phyloP scores from a whole-genome alignment of 441 rosid species.

The Adansonia grandidieri region DNA sequence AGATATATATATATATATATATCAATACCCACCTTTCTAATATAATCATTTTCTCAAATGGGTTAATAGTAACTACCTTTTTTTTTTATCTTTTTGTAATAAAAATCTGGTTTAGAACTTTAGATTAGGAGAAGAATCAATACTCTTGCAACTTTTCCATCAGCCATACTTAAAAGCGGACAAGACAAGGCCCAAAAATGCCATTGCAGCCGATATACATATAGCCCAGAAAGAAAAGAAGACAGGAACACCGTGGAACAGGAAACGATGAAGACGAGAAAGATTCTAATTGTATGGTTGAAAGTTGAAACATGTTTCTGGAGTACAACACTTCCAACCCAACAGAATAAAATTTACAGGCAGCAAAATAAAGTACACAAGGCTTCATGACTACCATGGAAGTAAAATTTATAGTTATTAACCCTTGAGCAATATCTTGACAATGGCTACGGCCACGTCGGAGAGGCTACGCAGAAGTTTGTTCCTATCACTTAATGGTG shows the following conservation, averaged over 20 bases:
- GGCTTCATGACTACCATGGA: not conserved
- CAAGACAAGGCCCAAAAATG: not conserved
- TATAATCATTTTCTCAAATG: too few relatives aligned
- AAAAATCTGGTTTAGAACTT: too few relatives aligned
- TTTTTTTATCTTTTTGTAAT: too few relatives aligned
- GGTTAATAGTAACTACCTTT: too few relatives aligned
- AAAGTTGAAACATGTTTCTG: not conserved
- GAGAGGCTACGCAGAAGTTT: conserved; percentile 55
- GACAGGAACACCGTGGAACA: not conserved
- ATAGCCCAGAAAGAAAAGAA: not conserved
- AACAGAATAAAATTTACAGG: not conserved
- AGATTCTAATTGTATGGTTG: conserved; percentile 15
- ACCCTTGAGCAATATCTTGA: conserved; percentile 47
- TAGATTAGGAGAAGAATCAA: not conserved
- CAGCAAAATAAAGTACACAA: not conserved
- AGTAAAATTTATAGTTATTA: conserved; percentile 11
- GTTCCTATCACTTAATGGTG: conserved; percentile 57
- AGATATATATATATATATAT: too few relatives aligned
- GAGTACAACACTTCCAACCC: not conserved
- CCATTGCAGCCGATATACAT: not conserved
- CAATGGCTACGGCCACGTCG: conserved; percentile 67
- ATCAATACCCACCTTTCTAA: too few relatives aligned
- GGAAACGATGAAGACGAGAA: not conserved
- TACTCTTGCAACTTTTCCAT: too few relatives aligned
- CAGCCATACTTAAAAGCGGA: too few relatives aligned